Evolutionary conservation across 768 basidiomycete species (phyloP).

Genomic region (Amanita inopinata): DNA sequence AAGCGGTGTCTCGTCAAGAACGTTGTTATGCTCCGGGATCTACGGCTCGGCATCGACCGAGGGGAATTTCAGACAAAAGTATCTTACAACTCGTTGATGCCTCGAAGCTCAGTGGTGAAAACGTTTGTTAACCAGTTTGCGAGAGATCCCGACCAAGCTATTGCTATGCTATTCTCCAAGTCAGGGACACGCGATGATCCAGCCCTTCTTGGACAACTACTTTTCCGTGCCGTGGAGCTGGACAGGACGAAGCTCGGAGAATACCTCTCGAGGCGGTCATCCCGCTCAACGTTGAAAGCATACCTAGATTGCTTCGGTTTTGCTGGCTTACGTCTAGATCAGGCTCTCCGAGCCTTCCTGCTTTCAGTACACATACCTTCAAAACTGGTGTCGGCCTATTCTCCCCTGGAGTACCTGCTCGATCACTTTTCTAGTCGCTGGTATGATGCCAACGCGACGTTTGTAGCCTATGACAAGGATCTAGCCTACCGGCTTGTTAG

Average conservation of each 20-base stretch:
- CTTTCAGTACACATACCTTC: slow-evolving; percentile 60
- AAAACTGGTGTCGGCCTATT: slow-evolving; percentile 22
- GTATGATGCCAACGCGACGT: slow-evolving; percentile 79
- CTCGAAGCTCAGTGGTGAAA: slow-evolving; percentile 54
- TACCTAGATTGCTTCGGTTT: slow-evolving; percentile 89
- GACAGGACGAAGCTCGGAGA: slow-evolving; percentile 78
- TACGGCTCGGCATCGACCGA: slow-evolving; percentile 64
- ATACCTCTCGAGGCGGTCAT: slow-evolving; percentile 67
- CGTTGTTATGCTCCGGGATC: slow-evolving; percentile 66
- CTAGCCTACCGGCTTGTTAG: slow-evolving; percentile 68
- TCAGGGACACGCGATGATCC: slow-evolving; percentile 54
- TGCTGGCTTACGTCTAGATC: slow-evolving; percentile 73
- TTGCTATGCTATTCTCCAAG: slow-evolving; percentile 58
- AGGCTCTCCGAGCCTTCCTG: slow-evolving; percentile 82
- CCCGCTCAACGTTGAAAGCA: slow-evolving; percentile 67
- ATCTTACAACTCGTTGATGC: slow-evolving; percentile 24
- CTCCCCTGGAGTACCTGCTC: slow-evolving; percentile 60
- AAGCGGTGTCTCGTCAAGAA: slow-evolving; percentile 84
- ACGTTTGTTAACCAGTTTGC: slow-evolving; percentile 74
- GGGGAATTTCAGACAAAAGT: slow-evolving; percentile 44
- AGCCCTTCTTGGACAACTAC: slow-evolving; percentile 60
- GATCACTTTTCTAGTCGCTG: slow-evolving; percentile 82
- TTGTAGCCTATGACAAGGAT: slow-evolving; percentile 76
- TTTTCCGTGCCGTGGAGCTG: slow-evolving; percentile 78
- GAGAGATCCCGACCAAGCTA: slow-evolving; percentile 72